These are phyloP conservation scores for Atkinsonella texensis DNA, from an alignment of 2,329 filamentous ascomycete genomes.

Conservation along the genomic window DNA sequence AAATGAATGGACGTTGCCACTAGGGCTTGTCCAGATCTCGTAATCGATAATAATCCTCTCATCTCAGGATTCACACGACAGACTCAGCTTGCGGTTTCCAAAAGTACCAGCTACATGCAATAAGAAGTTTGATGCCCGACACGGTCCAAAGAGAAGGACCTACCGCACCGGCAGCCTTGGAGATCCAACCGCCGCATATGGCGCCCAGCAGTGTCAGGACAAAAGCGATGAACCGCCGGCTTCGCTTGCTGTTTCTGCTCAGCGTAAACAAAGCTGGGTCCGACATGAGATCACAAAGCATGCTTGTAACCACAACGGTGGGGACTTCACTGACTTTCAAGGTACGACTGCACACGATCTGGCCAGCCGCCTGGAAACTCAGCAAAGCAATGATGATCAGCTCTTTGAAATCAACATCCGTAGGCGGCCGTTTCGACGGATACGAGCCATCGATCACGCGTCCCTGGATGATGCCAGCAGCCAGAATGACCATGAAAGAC, in stretches of 20 bases:
- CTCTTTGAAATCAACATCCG: constrained; percentile 15
- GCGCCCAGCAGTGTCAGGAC: constrained; percentile 34
- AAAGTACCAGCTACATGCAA: constrained; percentile 23
- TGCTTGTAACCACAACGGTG: constrained; percentile 41
- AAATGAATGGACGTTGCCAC: too few relatives aligned
- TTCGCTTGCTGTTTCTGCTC: constrained; percentile 34
- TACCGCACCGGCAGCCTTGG: constrained; percentile 28
- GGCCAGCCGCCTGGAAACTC: constrained; percentile 40
- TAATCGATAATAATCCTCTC: too few relatives aligned
- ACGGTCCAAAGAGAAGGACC: constrained; percentile 32
- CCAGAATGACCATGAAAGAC: constrained; percentile 35
- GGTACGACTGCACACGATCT: constrained; percentile 36
- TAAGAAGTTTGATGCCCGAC: constrained; percentile 30
- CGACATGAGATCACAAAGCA: constrained; percentile 40
- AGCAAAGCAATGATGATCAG: constrained; percentile 34
- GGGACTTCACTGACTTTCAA: constrained; percentile 42
- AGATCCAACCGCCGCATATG: constrained; percentile 36
- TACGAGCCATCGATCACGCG: constrained; percentile 17
- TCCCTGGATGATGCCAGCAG: constrained; percentile 38
- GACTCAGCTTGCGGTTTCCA: constrained; percentile 15
- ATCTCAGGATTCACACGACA: neutral
- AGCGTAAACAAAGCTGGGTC: constrained; percentile 34
- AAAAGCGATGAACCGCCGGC: constrained; percentile 32
- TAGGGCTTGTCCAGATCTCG: too few relatives aligned
- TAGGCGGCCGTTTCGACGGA: constrained; percentile 5